phyloP scores from a whole-genome alignment of 1,284 basidiomycete genomes.

The Irpex sp. region DNA sequence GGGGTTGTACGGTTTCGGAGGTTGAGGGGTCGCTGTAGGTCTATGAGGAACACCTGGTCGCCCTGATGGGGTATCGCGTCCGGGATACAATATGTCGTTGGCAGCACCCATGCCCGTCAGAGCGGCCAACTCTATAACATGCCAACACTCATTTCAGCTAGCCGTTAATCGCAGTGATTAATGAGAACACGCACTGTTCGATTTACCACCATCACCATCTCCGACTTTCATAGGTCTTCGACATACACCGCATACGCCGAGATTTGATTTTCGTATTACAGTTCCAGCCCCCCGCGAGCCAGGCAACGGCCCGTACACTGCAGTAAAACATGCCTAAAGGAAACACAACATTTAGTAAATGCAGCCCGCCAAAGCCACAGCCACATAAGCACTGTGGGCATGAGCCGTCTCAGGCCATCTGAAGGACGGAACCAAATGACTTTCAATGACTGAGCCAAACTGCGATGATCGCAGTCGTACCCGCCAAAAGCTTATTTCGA shows the following conservation, averaged over 20 bases:
- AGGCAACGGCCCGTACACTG: slow-evolving; percentile 89
- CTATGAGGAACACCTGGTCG: slow-evolving; percentile 11
- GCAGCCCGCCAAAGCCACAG: background rate
- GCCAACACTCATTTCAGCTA: background rate
- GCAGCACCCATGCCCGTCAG: slow-evolving; percentile 83
- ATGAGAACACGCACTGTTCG: slow-evolving; percentile 66
- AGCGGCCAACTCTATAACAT: slow-evolving; percentile 71
- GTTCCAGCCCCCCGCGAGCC: slow-evolving; percentile 45
- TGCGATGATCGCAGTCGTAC: background rate
- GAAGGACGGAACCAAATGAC: too few relatives aligned
- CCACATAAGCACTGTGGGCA: background rate
- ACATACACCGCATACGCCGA: slow-evolving; percentile 96
- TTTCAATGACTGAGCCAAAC: too few relatives aligned
- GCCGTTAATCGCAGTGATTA: background rate
- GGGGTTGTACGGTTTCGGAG: slow-evolving; percentile 55
- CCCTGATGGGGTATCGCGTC: slow-evolving; percentile 45
- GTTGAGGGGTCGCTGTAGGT: slow-evolving; percentile 34
- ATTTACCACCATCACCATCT: slow-evolving; percentile 77
- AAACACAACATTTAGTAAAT: background rate
- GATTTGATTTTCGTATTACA: slow-evolving; percentile 66
- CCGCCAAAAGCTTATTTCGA: background rate
- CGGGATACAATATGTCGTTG: slow-evolving; percentile 56
- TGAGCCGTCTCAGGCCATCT: background rate
- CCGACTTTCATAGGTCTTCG: slow-evolving; percentile 92
- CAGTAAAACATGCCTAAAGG: slow-evolving; percentile 85